Evolutionary conservation across 768 basidiomycete species (phyloP), one percentile per base, ranked within the genome.

Genomic region (Russula griseocarnosa): DNA sequence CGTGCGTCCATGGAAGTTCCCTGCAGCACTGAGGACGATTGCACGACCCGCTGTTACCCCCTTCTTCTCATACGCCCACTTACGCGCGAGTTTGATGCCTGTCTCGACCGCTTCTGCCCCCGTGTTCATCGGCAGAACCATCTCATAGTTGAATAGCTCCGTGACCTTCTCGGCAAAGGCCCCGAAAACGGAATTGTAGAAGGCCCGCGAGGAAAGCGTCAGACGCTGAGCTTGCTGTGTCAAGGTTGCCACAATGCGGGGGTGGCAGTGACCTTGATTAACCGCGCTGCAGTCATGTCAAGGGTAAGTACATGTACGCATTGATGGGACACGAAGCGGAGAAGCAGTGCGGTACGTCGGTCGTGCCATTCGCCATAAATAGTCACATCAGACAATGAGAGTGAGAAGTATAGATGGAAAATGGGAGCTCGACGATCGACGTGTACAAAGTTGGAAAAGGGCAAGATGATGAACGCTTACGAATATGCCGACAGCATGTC

Each of bases 91-190:
- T 81, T 99, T 99, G 73, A 99, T 75, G n/a, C 88, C 85, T 0
- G 95, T 97, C 78, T 99, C 97, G 60, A 98, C 97, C 9, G 97
- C 97, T 72, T 99, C 97, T 0, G 94, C 94, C 52, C 96, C 96
- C 0, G 96, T 98, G 81, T 99, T 99, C 94, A 98, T 97, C 26
- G 96, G 95, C 10, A 98, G 80, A 2, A 97, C 93, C 86, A 94
- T 94, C 66, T 96, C 95, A 74, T 90, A 98, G 14, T 87, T 88
- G 71, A 96, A 94, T 76, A 90, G 83, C 63, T 84, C 77, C 1
- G 89, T 92, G 63, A 98, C 80, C 74, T 85, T 83, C 77, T 90
- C 81, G 1, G 94, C 93, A 74, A 94, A 99, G n/a, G 79, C 81
- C 0, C 94, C 94, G 69, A 99, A 92, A 67, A 88, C 82, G 53